phyloP scores from a whole-genome alignment of 345 rosid species.

The Eucalyptus regnans region DNA sequence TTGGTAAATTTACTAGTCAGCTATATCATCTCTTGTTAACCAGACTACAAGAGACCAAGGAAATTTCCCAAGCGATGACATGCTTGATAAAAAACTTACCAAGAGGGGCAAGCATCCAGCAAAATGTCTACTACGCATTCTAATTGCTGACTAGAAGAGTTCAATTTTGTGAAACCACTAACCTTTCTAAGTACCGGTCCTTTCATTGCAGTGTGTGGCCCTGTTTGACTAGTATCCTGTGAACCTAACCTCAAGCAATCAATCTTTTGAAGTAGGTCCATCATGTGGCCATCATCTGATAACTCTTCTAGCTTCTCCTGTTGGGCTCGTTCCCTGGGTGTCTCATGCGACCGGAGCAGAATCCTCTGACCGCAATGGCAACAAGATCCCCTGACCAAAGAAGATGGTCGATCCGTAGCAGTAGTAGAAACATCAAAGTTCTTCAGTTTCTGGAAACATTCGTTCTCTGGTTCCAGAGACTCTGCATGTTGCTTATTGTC shows the following conservation, averaged over 20 bases:
- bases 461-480: conserved; percentile 17
- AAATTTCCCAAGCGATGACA: conserved; percentile 16
- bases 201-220: not conserved
- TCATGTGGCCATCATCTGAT: not conserved
- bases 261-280: not conserved
- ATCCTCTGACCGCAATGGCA: conserved; percentile 1
- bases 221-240: not conserved
- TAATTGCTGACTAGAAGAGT: not conserved
- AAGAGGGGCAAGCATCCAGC: not conserved
- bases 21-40: conserved; percentile 37
- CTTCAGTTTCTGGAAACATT: conserved; percentile 16
- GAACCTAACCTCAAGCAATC: not conserved
- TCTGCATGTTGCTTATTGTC: conserved; percentile 19
- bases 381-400: conserved; percentile 5
- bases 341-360: not conserved
- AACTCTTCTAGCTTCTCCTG: not conserved
- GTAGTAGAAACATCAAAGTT: conserved; percentile 18
- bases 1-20: not conserved
- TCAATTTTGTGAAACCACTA: not conserved
- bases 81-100: not conserved
- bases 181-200: not conserved
- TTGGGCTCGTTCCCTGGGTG: not conserved
- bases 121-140: not conserved
- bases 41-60: conserved; percentile 41
- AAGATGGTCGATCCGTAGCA: conserved; percentile 6